A percentile compares a stretch with the other conserved stretches of the same genome.
Evolutionary conservation across 495 filamentous ascomycete genomes (phyloP).

Genomic region (Tuber aestivum): DNA sequence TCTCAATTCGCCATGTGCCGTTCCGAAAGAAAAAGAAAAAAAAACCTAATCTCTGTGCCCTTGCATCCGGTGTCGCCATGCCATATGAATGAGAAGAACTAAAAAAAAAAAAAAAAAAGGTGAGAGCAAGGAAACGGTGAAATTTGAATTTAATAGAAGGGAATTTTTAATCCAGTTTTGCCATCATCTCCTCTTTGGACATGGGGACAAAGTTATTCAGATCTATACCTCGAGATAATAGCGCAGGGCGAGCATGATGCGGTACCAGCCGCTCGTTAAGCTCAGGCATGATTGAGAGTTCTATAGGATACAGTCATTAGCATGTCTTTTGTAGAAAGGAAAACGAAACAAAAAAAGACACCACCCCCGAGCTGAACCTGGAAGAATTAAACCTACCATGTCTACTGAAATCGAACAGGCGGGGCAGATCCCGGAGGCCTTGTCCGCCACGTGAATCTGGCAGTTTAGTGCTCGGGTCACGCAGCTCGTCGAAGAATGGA

Average conservation of each 20-base stretch:
- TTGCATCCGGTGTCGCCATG: conserved; percentile 34
- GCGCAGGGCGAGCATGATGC: conserved; percentile 64
- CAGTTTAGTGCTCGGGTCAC: conserved; percentile 77
- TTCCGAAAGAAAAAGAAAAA: conserved; percentile 37
- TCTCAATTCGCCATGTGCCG: conserved; percentile 40
- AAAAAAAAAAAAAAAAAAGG: conserved; percentile 37
- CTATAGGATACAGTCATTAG: conserved; percentile 48
- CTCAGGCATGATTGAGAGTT: conserved; percentile 86
- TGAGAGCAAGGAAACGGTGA: conserved; percentile 38
- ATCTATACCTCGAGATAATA: conserved; percentile 74
- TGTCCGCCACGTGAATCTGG: conserved; percentile 88
- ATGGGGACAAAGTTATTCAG: conserved; percentile 90
- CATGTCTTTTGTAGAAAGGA: conserved; percentile 8
- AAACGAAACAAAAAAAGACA: conserved; percentile 11
- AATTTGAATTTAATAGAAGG: conserved; percentile 36
- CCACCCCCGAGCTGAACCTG: neutral
- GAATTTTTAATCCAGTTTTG: conserved; percentile 77
- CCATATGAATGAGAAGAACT: conserved; percentile 31
- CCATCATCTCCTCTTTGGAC: conserved; percentile 92
- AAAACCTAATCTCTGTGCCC: conserved; percentile 37
- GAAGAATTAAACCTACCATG: conserved; percentile 62
- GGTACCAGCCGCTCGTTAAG: conserved; percentile 86
- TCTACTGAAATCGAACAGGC: conserved; percentile 84
- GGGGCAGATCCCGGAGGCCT: conserved; percentile 69
- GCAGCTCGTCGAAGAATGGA: conserved; percentile 95